Percentiles rank a stretch among this genome's conserved stretches.
Conservation (phyloP, 2,329 filamentous ascomycete species). For the Microdochium paspali region DNA sequence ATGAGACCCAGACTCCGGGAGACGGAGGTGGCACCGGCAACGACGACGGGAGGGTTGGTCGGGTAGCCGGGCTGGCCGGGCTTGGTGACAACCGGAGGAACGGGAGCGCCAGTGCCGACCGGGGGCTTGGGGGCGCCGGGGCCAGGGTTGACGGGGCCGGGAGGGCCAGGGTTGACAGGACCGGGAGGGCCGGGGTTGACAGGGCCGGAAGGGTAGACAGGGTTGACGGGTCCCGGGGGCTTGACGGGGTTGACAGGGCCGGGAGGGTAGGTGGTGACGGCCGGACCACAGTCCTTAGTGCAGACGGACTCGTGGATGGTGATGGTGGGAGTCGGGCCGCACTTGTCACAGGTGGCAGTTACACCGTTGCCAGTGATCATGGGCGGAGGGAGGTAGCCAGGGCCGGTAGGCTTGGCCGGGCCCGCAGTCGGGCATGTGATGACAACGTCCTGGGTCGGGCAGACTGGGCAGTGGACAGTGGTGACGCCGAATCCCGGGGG, state of each 20-base stretch:
- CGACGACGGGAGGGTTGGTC: background rate
- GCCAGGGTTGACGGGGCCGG: too few species aligned
- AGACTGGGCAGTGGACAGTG: conserved; percentile 23
- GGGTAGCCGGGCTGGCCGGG: background rate
- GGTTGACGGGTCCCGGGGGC: conserved; percentile 1
- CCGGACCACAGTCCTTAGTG: background rate
- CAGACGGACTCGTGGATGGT: conserved; percentile 1
- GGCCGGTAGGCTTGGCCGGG: conserved; percentile 19
- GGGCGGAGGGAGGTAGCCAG: conserved; percentile 12
- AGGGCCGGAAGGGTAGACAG: conserved; percentile 3
- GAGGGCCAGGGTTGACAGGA: background rate
- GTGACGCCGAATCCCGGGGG: conserved; percentile 28
- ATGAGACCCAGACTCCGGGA: background rate
- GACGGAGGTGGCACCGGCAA: background rate
- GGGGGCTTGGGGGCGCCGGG: background rate
- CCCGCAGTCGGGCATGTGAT: conserved; percentile 23
- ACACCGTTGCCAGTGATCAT: conserved; percentile 24
- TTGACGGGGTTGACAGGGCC: background rate
- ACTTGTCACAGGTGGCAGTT: background rate
- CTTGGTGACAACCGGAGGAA: background rate
- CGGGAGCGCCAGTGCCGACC: background rate
- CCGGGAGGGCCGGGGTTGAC: background rate
- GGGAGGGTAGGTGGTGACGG: background rate
- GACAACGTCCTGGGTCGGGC: conserved; percentile 18
- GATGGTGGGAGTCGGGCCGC: conserved; percentile 15